Base-by-base conservation (phyloP, 768 basidiomycete species). In the Cantharellus anzutake region DNA sequence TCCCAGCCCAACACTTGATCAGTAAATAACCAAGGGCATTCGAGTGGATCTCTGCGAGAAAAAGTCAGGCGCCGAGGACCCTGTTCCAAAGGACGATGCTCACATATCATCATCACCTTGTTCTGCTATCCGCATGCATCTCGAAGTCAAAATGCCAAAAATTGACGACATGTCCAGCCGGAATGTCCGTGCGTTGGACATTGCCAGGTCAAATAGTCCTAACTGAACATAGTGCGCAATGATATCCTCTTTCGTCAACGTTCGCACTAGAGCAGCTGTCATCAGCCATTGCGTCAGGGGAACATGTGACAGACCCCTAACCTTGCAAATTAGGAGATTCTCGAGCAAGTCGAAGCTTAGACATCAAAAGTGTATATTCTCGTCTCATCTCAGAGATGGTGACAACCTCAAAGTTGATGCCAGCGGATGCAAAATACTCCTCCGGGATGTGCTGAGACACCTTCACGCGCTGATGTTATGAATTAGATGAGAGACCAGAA, bases 141-240 rank as follows among this genome's bases (percentile, higher is more conserved):
- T 82, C 42, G 73, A 74, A 0, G 90, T 81, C 63, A 98, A 71
- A 63, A 80, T 76, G 48, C 79, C 78, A 67, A 98, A 94, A 5
- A 94, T 66, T 63, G 89, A 84, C 2, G 82, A 80, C 85, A 97
- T 87, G 68, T 96, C 89, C 48, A 90, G 80, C 41, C 80, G 75
- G 48, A 96, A 77, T 51, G 78, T 79, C 41, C 79, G 77, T 2
- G 89, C 92, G 38, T 82, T 78, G 3, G 80, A 71, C 70, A 94
- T 78, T 2, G 94, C 94, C 57, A 78, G 73, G 64, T 82, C 86
- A 70, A 86, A 93, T 63, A 79, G 77, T 62, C 83, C 86, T 51
- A 77, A 73, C 68, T 96, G 86, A 3, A 84, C 81, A 57, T 93
- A 76, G 62, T 84, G 75, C 64, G 86, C 73, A 39, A 97, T 79